Evolutionary conservation across 257 asterid species (phyloP).

Genomic region (Lycium barbarum): DNA sequence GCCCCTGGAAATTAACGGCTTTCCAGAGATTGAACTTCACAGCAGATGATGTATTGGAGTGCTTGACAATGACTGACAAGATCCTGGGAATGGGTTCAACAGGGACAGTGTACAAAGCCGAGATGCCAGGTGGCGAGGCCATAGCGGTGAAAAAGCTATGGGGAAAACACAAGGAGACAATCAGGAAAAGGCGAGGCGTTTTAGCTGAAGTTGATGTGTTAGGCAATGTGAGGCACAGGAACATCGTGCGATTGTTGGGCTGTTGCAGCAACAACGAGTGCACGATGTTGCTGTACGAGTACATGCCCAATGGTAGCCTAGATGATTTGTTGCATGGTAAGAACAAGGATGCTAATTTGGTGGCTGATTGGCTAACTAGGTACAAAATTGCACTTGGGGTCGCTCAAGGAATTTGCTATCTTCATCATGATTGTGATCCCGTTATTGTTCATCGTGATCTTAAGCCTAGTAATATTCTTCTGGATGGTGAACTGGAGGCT

Average conservation of each 20-base stretch:
- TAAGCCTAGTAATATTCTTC: constrained; percentile 76
- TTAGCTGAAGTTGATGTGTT: constrained; percentile 90
- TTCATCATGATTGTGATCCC: constrained; percentile 90
- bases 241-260: constrained; percentile 78
- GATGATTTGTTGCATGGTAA: constrained; percentile 81
- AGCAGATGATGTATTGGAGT: constrained; percentile 74
- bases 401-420: constrained; percentile 92
- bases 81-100: constrained; percentile 86
- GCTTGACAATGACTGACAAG: constrained; percentile 58
- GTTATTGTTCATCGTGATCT: constrained; percentile 80
- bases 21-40: constrained; percentile 83
- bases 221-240: constrained; percentile 85
- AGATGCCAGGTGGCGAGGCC: constrained; percentile 91
- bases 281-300: constrained; percentile 85
- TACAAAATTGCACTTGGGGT: constrained; percentile 80
- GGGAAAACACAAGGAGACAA: constrained; percentile 75
- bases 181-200: constrained; percentile 64
- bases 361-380: constrained; percentile 73
- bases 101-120: constrained; percentile 90
- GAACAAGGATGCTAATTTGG: constrained; percentile 59
- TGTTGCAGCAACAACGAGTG: constrained; percentile 68
- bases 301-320: constrained; percentile 93
- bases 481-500: constrained; percentile 78
- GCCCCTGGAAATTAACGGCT: constrained; percentile 89
- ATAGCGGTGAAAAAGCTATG: constrained; percentile 86